Base-by-base conservation (phyloP, 306 rosid genomes). In the Dryas octopetala region DNA sequence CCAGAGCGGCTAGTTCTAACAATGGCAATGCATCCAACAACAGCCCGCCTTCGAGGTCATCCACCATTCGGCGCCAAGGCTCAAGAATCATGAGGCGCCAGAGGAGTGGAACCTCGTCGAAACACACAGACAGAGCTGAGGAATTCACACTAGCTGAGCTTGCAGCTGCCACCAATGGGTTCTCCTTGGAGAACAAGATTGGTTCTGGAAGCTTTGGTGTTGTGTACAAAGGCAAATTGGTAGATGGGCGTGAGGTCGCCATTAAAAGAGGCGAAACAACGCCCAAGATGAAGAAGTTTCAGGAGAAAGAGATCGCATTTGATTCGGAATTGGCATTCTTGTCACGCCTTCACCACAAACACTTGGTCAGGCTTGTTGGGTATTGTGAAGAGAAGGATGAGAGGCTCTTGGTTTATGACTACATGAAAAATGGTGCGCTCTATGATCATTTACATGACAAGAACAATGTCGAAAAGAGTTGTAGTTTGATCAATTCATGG, bases 201-300 rank as follows among this genome's bases (percentile, higher is more conserved):
- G 98, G 98, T 1, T 86, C 91, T 0, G 98, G 98, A 70, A 94
- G 98, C 86, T 94, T 84, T n/a, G 98, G 98, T 5, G 83, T 91
- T 23, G 97, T 94, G 66, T 94, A 94, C 64, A 85, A 41, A 58
- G 98, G 96, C 3, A 94, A 90, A 72, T 82, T 94, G 14, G 0
- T 46, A 0, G 98, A 94, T 4, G 93, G 97, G 6, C 91, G 94
- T 1, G 95, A 90, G 6, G 97, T 94, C 5, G 98, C 98, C 4
- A 90, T 94, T 72, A 94, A 94, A 81, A 85, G 97, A 49, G 90
- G 96, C 0, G 96, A 91, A 19, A 83, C 85, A 0, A 78, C 88
- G 44, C 17, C 74, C 3, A 84, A 84, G 71, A 64, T 53, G 75
- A 91, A 90, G 89, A 89, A 85, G 70, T 90, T 68, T 53, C 97